Evolutionary conservation across 2,329 filamentous ascomycete species (phyloP).

Genomic region (Aureobasidium sp.): DNA sequence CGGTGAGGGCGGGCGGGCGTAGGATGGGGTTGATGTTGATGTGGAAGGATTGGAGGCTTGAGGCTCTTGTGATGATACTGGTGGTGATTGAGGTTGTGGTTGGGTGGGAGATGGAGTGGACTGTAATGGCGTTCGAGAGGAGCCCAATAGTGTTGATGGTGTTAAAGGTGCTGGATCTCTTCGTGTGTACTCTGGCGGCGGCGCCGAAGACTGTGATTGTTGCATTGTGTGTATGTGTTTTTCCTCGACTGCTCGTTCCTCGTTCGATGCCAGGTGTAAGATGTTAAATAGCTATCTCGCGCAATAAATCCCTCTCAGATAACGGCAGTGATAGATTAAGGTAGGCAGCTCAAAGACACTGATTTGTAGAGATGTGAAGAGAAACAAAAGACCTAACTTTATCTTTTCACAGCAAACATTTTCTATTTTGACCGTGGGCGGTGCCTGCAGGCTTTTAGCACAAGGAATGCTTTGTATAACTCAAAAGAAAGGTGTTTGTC

Average conservation of each 20-base stretch:
- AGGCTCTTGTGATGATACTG: neutral
- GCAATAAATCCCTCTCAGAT: neutral
- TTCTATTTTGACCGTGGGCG: neutral
- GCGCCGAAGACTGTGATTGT: neutral
- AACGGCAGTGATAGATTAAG: neutral
- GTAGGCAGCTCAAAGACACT: neutral
- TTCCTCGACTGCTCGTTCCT: too few relatives aligned
- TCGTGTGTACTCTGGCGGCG: slow-evolving; percentile 3
- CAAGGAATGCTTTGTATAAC: neutral
- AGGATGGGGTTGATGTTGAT: neutral
- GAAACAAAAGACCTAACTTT: neutral
- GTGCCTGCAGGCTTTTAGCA: neutral
- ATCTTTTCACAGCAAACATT: neutral
- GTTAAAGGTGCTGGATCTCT: neutral
- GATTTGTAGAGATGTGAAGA: neutral
- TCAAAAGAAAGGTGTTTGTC: neutral
- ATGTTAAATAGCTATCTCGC: neutral
- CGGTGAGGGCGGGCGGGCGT: neutral
- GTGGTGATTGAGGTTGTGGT: neutral
- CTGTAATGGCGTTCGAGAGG: neutral
- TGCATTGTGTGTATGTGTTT: neutral
- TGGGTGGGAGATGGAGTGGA: neutral
- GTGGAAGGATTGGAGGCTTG: neutral
- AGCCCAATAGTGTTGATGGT: neutral
- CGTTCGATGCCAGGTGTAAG: too few relatives aligned